Base-by-base conservation (phyloP, 2,329 filamentous ascomycete genomes). In the Talaromyces marneffei region DNA sequence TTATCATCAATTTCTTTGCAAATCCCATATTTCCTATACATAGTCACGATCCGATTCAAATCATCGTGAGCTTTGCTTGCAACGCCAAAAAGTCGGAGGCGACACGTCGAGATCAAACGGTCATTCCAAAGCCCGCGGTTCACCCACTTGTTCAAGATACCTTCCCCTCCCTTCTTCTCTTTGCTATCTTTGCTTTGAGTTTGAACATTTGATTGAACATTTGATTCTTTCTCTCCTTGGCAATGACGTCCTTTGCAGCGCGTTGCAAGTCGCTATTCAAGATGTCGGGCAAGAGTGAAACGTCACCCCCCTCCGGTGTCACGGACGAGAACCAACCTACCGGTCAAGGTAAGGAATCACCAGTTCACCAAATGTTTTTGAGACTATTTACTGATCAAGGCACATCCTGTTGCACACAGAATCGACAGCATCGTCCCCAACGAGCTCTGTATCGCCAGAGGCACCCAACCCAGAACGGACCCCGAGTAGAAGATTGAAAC, bases 401-500 rank as follows among this genome's bases (percentile, higher is more conserved):
- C n/a, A 4, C 7, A 7, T 31, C 9, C 33, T 35, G 14, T 12
- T 12, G 10, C 27, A 7, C 10, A 8, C 18, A 52, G 48, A 12
- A 23, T 10, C 12, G 48, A 14, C 9, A 52, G 4, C n/a, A 4
- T 33, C 46, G n/a, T 16, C n/a, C 20, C 48, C 27, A 52, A 35
- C n/a, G 29, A 23, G 29, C 5, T 5, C 9, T 10, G n/a, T 23
- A 52, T 12, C 10, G 9, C 10, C n/a, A 35, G 14, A 4, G 16
- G 2, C 29, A 14, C 4, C n/a, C 12, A 27, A n/a, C 25, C 2
- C 37, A 75, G 20, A 3, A 3, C 23, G 6, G 2, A 6, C 18
- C 7, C 8, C 9, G 6, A 48, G 14, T 29, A 23, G 9, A 14
- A 14, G 6, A 20, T 23, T 42, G 40, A 18, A 18, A 12, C 40